Base-by-base conservation (phyloP, 371 early-diverging fungal species). In the Apophysomyces trapeziformis region DNA sequence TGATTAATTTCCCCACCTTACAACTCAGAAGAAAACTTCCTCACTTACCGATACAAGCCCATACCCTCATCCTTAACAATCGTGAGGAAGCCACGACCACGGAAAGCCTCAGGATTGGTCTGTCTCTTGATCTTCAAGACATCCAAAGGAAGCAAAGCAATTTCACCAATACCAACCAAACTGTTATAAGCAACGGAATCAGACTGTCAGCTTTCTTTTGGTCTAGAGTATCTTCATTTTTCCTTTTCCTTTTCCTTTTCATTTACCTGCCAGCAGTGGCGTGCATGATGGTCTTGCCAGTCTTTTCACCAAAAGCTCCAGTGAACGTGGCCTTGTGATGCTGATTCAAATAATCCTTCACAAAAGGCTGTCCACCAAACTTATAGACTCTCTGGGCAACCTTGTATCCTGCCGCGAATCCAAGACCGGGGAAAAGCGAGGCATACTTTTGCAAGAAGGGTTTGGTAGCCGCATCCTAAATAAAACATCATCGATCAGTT, bases 301-400 rank as follows among this genome's bases (percentile, higher is more conserved):
- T 93, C 78, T 90, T 89, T 67, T 97, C 97, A 46, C 98, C 97
- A 87, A 97, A 97, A 38, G 86, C 69, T 26, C 71, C 68, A 50
- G 86, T 78, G 80, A 98, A 98, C n/a, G 79, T 47, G 26, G 73
- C 71, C 69, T 89, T 88, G 85, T 96, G 88, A 78, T 96, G 74
- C 41, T 72, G 87, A 81, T 92, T 93, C 64, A 98, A 73, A 74
- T 89, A 95, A 78, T 98, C 98, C 74, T 91, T 93, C 38, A 95
- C 96, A 68, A 92, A 95, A 21, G 98, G 97, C 82, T 98, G 99
- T 14, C 99, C 99, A 71, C 97, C 98, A 70, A 96, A 98, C 85
- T 98, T 97, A 89, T 98, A 98, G 45, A 96, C 88, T 65, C 98
- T 89, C 83, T 98, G 98, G 64, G 92, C 75, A 50, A 98, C 89